phyloP scores from a whole-genome alignment of 2,329 filamentous ascomycete species.

The Trichophyton simii region DNA sequence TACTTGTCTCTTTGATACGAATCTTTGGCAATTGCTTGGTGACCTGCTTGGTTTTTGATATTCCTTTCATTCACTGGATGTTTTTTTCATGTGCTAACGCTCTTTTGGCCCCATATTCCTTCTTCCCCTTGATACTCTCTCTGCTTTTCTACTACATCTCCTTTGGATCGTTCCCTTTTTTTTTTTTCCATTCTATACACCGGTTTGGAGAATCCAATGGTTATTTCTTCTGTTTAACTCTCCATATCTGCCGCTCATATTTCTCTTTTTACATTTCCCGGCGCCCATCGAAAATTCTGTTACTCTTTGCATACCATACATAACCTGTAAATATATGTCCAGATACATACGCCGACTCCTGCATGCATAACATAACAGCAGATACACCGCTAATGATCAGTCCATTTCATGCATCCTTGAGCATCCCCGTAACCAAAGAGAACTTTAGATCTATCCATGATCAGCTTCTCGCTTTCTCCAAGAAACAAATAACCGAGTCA shows the following conservation, averaged over 20 bases:
- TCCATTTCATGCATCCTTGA: neutral
- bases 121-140: neutral
- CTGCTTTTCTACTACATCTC: neutral
- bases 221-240: neutral
- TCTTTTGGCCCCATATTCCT: neutral
- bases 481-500: conserved; percentile 3
- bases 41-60: neutral
- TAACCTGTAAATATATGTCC: conserved; percentile 1
- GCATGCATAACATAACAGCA: neutral
- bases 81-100: neutral
- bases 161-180: neutral
- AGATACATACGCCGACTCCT: conserved; percentile 1
- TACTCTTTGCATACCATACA: conserved; percentile 2
- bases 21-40: neutral
- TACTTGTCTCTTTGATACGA: neutral
- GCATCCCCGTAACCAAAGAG: neutral
- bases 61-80: neutral
- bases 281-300: conserved; percentile 2
- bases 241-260: neutral
- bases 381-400: neutral
- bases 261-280: neutral
- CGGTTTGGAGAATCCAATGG: neutral
- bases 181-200: neutral
- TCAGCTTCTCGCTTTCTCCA: neutral
- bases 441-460: neutral